Conservation (phyloP, 371 early-diverging fungal species). For the Rhizomucor pusillus region DNA sequence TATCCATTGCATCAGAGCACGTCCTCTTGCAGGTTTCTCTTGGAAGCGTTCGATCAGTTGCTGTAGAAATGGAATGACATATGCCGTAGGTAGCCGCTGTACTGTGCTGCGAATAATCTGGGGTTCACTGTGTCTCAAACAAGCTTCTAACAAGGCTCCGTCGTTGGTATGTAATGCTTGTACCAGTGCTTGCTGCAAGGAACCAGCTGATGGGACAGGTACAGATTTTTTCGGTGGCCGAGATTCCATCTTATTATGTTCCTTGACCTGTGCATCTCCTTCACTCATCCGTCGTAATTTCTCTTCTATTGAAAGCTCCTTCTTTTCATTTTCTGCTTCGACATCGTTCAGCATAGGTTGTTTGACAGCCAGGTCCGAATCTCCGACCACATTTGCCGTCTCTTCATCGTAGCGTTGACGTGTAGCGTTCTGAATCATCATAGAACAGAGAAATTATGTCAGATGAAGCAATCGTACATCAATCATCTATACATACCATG, state of each 20-base stretch:
- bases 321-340: not conserved
- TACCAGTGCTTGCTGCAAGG: slow-evolving; percentile 69
- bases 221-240: slow-evolving; percentile 20
- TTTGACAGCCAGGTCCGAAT: slow-evolving; percentile 38
- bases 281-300: slow-evolving; percentile 24
- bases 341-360: slow-evolving; percentile 15
- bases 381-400: slow-evolving; percentile 39
- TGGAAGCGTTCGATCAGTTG: slow-evolving; percentile 66
- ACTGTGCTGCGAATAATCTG: slow-evolving; percentile 71
- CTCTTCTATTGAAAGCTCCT: slow-evolving; percentile 5
- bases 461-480: not conserved
- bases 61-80: slow-evolving; percentile 72
- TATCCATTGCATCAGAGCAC: slow-evolving; percentile 71
- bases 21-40: slow-evolving; percentile 65
- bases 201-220: slow-evolving; percentile 46
- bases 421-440: slow-evolving; percentile 31
- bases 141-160: slow-evolving; percentile 60
- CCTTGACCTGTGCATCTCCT: slow-evolving; percentile 16
- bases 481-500: slow-evolving; percentile 18
- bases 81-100: slow-evolving; percentile 64
- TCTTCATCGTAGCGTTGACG: slow-evolving; percentile 51
- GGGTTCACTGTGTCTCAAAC: slow-evolving; percentile 58
- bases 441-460: too few relatives aligned
- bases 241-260: slow-evolving; percentile 21
- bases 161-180: slow-evolving; percentile 81